These are phyloP conservation scores for Populus davidiana DNA, from an alignment of 345 rosid species.

Conservation along the genomic window DNA sequence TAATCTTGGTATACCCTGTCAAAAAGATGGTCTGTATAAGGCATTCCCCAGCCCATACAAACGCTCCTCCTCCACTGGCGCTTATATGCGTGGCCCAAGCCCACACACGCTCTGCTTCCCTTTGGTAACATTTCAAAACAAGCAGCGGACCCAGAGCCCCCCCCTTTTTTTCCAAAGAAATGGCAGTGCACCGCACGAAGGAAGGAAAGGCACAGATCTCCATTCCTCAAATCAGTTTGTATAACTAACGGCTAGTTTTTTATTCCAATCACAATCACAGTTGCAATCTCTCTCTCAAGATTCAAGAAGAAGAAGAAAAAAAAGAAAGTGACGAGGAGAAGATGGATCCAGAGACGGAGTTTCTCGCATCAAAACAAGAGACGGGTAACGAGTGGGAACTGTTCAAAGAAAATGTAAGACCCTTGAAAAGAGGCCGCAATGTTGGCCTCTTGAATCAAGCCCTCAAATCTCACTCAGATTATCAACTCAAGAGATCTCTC, in stretches of 20 bases:
- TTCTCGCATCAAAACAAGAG: conserved; percentile 62
- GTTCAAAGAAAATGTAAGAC: conserved; percentile 86
- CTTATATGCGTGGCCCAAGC: not conserved
- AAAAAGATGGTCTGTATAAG: too few relatives aligned
- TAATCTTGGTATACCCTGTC: too few relatives aligned
- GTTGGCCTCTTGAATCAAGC: conserved; percentile 60
- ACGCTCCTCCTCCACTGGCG: not conserved
- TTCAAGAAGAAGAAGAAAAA: not conserved
- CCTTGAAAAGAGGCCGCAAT: conserved; percentile 83
- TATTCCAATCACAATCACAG: not conserved
- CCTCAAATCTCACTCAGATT: conserved; percentile 58
- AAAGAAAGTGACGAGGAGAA: not conserved
- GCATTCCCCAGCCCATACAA: not conserved
- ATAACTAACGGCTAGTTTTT: conserved; percentile 14
- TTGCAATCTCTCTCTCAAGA: not conserved
- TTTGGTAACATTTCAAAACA: too few relatives aligned
- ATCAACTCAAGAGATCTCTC: conserved; percentile 53
- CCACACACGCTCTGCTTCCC: not conserved
- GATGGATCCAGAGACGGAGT: conserved; percentile 74
- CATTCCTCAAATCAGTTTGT: not conserved
- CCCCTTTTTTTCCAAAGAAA: too few relatives aligned
- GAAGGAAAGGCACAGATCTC: too few relatives aligned
- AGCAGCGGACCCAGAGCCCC: not conserved
- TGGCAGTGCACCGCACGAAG: too few relatives aligned
- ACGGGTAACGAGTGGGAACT: conserved; percentile 86